Base-by-base conservation (phyloP, 176 grass and related monocot species). In the Triticum turgidum region DNA sequence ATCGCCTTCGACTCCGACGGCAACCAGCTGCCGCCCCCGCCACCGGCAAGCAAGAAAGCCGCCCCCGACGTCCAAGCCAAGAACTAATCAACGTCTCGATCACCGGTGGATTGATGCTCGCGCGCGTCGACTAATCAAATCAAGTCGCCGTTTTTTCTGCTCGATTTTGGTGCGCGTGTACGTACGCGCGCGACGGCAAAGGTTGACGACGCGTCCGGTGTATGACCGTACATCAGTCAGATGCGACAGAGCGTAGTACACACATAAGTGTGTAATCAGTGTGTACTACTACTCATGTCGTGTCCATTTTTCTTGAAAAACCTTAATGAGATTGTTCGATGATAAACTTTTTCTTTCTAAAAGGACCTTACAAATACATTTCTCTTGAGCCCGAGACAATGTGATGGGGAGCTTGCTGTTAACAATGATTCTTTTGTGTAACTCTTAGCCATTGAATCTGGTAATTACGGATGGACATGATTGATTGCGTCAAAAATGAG, bases 1-100 rank as follows among this genome's bases (percentile, higher is more conserved):
- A 91, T 94, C 63, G 58, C 67, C 39, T 74, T 82, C 37, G 92
- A 91, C 49, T 65, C 35, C 12, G 80, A 86, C 52, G 92, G 92
- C 13, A 80, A 86, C 52, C 64, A 54, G 49, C 63, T 94, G 63
- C 61, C 20, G 21, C 76, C 67, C 5, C 6, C 68, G 61, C 11
- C 81, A 1, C 2, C 80, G 30, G 9, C 44, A 6, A 4, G 3
- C 58, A 61, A 66, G 42, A 42, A 79, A 35, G 51, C 3, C 69
- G 27, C 0, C 52, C 52, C 24, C 3, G 34, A 9, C 65, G 61
- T 37, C 4, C 25, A 12, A 0, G 20, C 22, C 21, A 0, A 72
- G 17, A 74, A 56, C 6, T 85, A 58, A 29, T 18, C 33, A 15
- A 4, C 24, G 0, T 52, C 42, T 11, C 9, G 41, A 42, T 51